These are phyloP conservation scores for Umbelopsis sp. DNA, from an alignment of 371 early-diverging fungal genomes.

Conservation along the genomic window DNA sequence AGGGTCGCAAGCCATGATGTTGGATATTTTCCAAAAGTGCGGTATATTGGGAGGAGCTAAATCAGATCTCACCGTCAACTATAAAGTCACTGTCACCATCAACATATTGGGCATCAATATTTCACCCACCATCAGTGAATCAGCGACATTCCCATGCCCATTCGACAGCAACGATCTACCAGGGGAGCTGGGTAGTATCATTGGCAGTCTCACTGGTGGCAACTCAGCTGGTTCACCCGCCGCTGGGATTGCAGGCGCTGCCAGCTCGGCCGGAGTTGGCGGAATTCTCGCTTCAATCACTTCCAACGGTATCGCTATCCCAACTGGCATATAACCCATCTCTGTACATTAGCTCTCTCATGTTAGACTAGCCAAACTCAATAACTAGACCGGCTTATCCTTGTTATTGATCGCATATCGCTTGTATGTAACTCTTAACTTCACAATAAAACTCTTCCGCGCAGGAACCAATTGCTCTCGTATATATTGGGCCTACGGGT, in stretches of 20 bases:
- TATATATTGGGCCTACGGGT: too few relatives aligned
- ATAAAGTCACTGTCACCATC: conserved; percentile 54
- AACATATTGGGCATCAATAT: conserved; percentile 53
- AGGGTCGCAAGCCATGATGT: conserved; percentile 35
- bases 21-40: conserved; percentile 50
- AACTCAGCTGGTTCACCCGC: background rate
- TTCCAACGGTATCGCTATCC: background rate
- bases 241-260: background rate
- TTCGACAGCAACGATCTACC: conserved; percentile 22
- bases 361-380: conserved; percentile 1
- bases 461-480: too few relatives aligned
- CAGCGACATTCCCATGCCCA: conserved; percentile 43
- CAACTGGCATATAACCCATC: background rate
- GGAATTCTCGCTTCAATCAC: too few relatives aligned
- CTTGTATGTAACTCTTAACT: too few relatives aligned
- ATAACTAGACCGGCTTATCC: too few relatives aligned
- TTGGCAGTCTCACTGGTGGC: background rate
- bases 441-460: too few relatives aligned
- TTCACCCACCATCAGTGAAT: conserved; percentile 42
- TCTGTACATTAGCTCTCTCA: conserved; percentile 4
- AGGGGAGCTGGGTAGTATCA: background rate
- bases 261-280: background rate
- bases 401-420: too few relatives aligned
- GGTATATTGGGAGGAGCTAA: conserved; percentile 37
- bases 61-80: conserved; percentile 47